Evolutionary conservation across 1,284 basidiomycete species (phyloP), one percentile per base, ranked within the genome.

Genomic region (Somion occarium): DNA sequence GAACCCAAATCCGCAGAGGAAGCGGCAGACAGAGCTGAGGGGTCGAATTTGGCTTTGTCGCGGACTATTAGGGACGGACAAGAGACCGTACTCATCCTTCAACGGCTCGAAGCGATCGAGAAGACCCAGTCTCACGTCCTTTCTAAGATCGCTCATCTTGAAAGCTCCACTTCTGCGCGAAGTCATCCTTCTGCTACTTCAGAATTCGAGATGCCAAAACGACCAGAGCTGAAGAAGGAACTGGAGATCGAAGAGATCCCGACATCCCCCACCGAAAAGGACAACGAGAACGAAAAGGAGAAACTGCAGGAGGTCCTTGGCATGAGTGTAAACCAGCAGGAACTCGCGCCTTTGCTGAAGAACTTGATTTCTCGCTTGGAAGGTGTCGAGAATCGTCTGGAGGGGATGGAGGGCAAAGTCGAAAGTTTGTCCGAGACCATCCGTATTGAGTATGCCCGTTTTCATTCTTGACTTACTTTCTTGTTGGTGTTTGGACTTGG

Each of bases 321-420:
- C 18, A 47, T 54, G 22, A 56, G 57, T 49, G 49, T 38, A 7
- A 48, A 49, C 5, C 52, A 44, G 15, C 53, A 50, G 18, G 44
- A 45, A 4, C 13, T 48, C 12, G 22, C n/a, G 15, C 15, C 34
- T 20, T 12, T 25, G 5, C 24, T 48, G 3, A 11, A 37, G n/a
- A 48, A 48, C 27, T 24, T 42, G 3, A 15, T 15, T 3, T 38
- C 23, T 20, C 44, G 50, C 7, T 15, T 25, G 54, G 57, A 59
- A 51, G 44, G 45, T 23, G 23, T 53, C 24, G 62, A 60, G 53
- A 53, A 47, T 3, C 56, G 63, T 9, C 44, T 64, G 20, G 61
- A 65, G 50, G 66, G 61, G 45, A 61, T 69, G 44, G 63, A 65
- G 59, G 65, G 61, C 53, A 63, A 62, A 51, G 59, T 73, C 9